A percentile compares a stretch with the other conserved stretches of the same genome.
phyloP scores from a whole-genome alignment of 768 basidiomycete genomes.

The Hygrophoropsis aurantiaca region DNA sequence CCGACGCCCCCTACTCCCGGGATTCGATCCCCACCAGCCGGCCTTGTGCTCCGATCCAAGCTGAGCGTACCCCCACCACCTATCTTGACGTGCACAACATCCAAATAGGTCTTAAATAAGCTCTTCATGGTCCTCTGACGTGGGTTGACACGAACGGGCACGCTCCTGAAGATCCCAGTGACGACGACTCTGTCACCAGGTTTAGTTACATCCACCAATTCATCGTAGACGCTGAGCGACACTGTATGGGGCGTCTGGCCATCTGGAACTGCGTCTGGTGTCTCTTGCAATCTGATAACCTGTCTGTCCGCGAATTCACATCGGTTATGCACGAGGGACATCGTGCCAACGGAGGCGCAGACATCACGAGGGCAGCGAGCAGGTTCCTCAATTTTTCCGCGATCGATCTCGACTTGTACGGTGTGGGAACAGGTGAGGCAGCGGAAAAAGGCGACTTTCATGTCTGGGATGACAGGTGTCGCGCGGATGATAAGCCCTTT shows the following conservation, averaged over 20 bases:
- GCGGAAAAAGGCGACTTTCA: slow-evolving; percentile 98
- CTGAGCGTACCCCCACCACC: slow-evolving; percentile 63
- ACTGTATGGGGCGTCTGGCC: slow-evolving; percentile 99
- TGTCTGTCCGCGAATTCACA: slow-evolving; percentile 96
- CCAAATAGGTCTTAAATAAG: slow-evolving; percentile 96
- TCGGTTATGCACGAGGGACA: slow-evolving; percentile 95
- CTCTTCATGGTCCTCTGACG: slow-evolving; percentile 89
- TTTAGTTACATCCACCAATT: slow-evolving; percentile 94
- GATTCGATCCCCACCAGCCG: slow-evolving; percentile 63
- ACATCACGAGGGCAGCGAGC: slow-evolving; percentile 89
- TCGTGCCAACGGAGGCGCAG: slow-evolving; percentile 83
- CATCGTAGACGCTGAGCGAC: slow-evolving; percentile 96
- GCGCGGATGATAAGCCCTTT: slow-evolving; percentile 97
- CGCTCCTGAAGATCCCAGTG: slow-evolving; percentile 92
- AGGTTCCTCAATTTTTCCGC: slow-evolving; percentile 97
- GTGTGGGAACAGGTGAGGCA: slow-evolving; percentile 95
- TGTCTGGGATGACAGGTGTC: slow-evolving; percentile 97
- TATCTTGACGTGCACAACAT: slow-evolving; percentile 88
- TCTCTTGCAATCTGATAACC: slow-evolving; percentile 94
- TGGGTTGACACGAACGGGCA: slow-evolving; percentile 94
- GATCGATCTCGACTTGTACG: slow-evolving; percentile 95
- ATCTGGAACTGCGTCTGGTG: slow-evolving; percentile 96
- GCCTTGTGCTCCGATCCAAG: slow-evolving; percentile 77
- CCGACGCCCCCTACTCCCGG: slow-evolving; percentile 71
- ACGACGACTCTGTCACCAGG: slow-evolving; percentile 92